Evolutionary conservation across 2,329 filamentous ascomycete species (phyloP).

Genomic region (Monascus ruber): DNA sequence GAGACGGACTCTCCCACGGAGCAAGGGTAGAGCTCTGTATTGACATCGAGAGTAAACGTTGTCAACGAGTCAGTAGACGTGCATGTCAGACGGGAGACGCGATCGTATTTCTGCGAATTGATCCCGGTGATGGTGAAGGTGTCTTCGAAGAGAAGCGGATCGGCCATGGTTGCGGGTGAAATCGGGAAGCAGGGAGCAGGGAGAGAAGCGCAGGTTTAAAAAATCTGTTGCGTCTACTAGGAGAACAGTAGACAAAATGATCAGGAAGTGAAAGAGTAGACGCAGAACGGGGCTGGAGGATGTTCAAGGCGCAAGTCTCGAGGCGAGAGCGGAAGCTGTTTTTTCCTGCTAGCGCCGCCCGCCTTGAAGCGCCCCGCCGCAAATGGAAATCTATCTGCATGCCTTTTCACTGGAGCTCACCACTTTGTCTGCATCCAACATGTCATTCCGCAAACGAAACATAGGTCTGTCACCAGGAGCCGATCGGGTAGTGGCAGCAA

Average conservation of each 20-base stretch:
- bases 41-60: slow-evolving; percentile 79
- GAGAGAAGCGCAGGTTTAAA: too few species aligned
- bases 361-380: too few species aligned
- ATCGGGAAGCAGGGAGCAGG: neutral
- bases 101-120: slow-evolving; percentile 86
- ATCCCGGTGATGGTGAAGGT: slow-evolving; percentile 70
- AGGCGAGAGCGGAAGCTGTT: too few species aligned
- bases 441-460: slow-evolving; percentile 61
- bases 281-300: too few species aligned
- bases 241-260: too few species aligned
- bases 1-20: slow-evolving; percentile 63
- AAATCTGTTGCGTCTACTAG: too few species aligned
- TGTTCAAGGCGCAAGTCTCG: too few species aligned
- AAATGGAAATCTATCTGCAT: too few species aligned
- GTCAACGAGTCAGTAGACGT: slow-evolving; percentile 64
- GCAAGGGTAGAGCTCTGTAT: slow-evolving; percentile 81
- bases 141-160: slow-evolving; percentile 89
- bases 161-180: slow-evolving; percentile 48
- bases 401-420: too few species aligned
- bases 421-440: slow-evolving; percentile 14
- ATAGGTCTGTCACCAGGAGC: slow-evolving; percentile 40
- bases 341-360: too few species aligned
- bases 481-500: slow-evolving; percentile 21
- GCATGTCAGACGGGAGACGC: slow-evolving; percentile 74
- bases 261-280: too few species aligned